Conservation (phyloP, 345 rosid genomes). For the Adansonia digitata region DNA sequence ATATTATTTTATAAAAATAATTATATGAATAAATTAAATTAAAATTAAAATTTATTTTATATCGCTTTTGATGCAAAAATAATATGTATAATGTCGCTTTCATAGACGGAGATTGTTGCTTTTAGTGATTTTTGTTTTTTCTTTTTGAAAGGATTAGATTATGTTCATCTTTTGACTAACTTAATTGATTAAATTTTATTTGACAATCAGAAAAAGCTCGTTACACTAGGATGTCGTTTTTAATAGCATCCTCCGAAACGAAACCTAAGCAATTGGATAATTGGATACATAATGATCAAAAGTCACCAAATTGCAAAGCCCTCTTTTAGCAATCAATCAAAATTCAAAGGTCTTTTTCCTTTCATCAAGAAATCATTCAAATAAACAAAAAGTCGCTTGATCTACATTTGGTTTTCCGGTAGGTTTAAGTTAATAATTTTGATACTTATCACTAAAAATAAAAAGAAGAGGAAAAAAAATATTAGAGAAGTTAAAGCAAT, state of each 20-base stretch:
- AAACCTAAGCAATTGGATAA: background rate
- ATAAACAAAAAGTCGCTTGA: background rate
- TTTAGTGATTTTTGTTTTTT: background rate
- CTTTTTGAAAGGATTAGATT: background rate
- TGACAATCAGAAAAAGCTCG: too few relatives aligned
- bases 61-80: background rate
- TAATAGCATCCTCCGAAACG: too few relatives aligned
- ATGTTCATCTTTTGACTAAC: background rate
- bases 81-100: background rate
- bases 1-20: too few relatives aligned
- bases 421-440: background rate
- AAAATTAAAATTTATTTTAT: too few relatives aligned
- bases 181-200: background rate
- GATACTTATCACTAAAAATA: background rate
- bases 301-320: background rate
- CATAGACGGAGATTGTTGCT: background rate
- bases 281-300: background rate
- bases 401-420: background rate
- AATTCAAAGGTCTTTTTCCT: background rate
- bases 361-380: background rate
- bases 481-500: background rate
- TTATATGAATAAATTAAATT: too few relatives aligned
- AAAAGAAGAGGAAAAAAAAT: too few relatives aligned
- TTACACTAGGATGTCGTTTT: too few relatives aligned
- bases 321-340: background rate